Evolutionary conservation across 345 rosid genomes (phyloP), one percentile per base, ranked within the genome.

Genomic region (Populus deltoides): DNA sequence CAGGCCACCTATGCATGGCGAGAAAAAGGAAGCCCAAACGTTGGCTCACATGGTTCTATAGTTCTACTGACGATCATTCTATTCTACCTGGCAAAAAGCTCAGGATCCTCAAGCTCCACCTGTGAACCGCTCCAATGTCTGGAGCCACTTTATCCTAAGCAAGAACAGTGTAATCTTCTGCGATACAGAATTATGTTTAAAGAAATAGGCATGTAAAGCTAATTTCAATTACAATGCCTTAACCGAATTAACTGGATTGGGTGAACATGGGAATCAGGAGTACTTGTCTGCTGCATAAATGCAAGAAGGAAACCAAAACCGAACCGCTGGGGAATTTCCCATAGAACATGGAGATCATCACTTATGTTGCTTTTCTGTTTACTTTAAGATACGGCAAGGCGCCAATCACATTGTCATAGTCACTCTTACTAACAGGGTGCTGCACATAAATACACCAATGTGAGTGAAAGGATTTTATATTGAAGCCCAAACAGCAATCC

Each of bases 341-440:
- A 29, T 66, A 47, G 33, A 63, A 72, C 70, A 77, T 74, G 71
- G 36, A 31, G 35, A 72, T 53, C 70, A 57, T 68, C 35, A 36
- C 84, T 47, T 86, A 93, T 79, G 84, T 86, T 57, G 94, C 97
- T 18, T 88, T 73, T 79, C 98, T 87, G 49, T 95, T 90, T 77
- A 95, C 99, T 89, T 93, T 92, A 73, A 95, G 87, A 81, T 95
- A 95, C 0, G 98, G 98, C 75, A 95, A 62, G 57, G 92, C 92
- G 0, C 97, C 94, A 0, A 93, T 89, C 79, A 95, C 97, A 5
- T 95, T 95, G 87, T 95, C 89, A 27, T 95, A 95, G 88, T 95
- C 99, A 27, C 97, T 93, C 81, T 90, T 82, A 90, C 69, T 83
- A 67, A 95, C 98, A 2, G 73, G 80, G 7, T 70, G 78, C 99